Evolutionary conservation across 2,329 filamentous ascomycete species (phyloP).

Genomic region (Penicillium verrucosum): DNA sequence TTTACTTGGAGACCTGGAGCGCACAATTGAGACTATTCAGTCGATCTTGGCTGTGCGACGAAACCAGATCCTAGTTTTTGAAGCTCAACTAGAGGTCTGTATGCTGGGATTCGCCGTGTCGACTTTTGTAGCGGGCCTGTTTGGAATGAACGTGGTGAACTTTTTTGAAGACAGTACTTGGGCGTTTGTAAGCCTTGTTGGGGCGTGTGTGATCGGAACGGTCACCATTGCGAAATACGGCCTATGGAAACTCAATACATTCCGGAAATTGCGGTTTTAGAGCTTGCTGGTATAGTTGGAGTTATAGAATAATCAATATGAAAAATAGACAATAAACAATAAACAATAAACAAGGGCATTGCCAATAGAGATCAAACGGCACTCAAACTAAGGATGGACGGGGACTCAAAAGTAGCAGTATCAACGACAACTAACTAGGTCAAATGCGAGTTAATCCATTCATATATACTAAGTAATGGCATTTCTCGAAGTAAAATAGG

Average conservation of each 20-base stretch:
- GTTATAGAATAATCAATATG: too few relatives aligned
- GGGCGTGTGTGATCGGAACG: conserved; percentile 22
- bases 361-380: not conserved
- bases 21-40: conserved; percentile 34
- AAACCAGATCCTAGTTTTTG: conserved; percentile 42
- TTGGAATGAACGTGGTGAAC: conserved; percentile 41
- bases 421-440: not conserved
- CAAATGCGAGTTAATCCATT: not conserved
- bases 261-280: conserved; percentile 22
- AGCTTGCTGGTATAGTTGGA: not conserved
- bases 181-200: conserved; percentile 26
- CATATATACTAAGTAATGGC: too few relatives aligned
- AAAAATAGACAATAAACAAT: not conserved
- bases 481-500: too few relatives aligned
- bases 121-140: conserved; percentile 36
- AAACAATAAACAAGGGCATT: not conserved
- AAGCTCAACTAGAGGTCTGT: conserved; percentile 37
- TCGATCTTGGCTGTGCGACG: conserved; percentile 35
- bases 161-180: conserved; percentile 33
- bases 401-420: not conserved
- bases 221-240: conserved; percentile 26
- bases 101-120: conserved; percentile 37
- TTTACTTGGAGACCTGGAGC: conserved; percentile 29
- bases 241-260: conserved; percentile 22
- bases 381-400: not conserved